Conservation (phyloP, 2,329 filamentous ascomycete genomes). For the Cytospora chrysosperma region DNA sequence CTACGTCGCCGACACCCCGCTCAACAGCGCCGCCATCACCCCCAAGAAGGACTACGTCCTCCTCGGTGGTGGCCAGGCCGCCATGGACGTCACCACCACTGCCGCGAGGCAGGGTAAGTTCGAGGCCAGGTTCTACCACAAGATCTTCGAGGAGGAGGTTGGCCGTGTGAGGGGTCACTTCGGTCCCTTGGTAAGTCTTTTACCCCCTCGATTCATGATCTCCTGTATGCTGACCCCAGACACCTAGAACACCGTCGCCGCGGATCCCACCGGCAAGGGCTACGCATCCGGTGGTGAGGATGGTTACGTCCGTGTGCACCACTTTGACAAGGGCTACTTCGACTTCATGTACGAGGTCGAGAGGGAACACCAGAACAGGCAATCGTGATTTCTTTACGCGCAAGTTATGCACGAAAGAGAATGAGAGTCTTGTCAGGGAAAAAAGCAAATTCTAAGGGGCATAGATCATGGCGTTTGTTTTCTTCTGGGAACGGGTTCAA, state of each 20-base stretch:
- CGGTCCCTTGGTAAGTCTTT: conserved; percentile 66
- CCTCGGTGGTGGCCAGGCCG: conserved; percentile 94
- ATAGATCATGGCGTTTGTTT: conserved; percentile 26
- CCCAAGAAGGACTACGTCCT: conserved; percentile 97
- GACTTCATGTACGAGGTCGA: conserved; percentile 99
- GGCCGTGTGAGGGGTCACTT: conserved; percentile 97
- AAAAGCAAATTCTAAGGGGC: conserved; percentile 14
- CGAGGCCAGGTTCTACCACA: conserved; percentile 99
- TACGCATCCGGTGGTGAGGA: conserved; percentile 97
- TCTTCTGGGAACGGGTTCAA: conserved; percentile 4
- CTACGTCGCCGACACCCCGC: conserved; percentile 86
- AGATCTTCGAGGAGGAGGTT: conserved; percentile 98
- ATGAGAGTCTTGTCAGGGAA: conserved; percentile 12
- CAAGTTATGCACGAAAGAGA: not conserved
- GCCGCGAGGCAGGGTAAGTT: conserved; percentile 96
- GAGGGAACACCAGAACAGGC: conserved; percentile 65
- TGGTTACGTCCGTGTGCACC: conserved; percentile 96
- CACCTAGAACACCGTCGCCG: conserved; percentile 80
- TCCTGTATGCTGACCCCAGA: not conserved
- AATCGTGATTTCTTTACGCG: conserved; percentile 27
- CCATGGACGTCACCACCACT: conserved; percentile 98
- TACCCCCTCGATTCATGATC: too few species aligned
- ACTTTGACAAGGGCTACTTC: conserved; percentile 98
- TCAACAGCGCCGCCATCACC: conserved; percentile 94
- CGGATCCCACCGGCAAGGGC: conserved; percentile 84